These are phyloP conservation scores for Microbotryum silenes-acaulis DNA, from an alignment of 1,284 basidiomycete genomes.

Conservation along the genomic window DNA sequence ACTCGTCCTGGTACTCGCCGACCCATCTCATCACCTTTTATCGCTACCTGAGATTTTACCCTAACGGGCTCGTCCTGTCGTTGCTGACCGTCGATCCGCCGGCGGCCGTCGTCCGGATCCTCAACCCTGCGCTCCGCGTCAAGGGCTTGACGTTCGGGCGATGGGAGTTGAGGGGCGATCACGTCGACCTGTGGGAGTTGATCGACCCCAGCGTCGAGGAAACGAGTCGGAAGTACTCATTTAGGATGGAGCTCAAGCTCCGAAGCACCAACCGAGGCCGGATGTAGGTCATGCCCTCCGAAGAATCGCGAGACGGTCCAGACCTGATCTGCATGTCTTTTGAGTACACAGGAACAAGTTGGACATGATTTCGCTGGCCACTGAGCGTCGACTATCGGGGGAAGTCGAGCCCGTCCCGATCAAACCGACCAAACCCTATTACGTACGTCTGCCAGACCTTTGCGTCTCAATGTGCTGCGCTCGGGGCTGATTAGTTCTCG, in stretches of 20 bases:
- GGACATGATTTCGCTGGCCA: conserved; percentile 31
- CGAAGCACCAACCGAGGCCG: conserved; percentile 30
- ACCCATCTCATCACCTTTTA: conserved; percentile 35
- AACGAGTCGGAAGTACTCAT: conserved; percentile 29
- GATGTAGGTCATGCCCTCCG: conserved; percentile 15
- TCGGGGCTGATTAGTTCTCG: too few species aligned
- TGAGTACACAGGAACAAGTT: conserved; percentile 32
- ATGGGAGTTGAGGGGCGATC: conserved; percentile 21
- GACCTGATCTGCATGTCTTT: background rate
- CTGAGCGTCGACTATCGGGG: conserved; percentile 21
- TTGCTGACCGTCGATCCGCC: conserved; percentile 33
- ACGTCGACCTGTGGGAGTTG: conserved; percentile 29
- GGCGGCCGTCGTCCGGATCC: conserved; percentile 23
- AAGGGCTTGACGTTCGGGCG: conserved; percentile 25
- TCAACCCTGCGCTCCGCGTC: conserved; percentile 25
- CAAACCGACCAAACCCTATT: conserved; percentile 32
- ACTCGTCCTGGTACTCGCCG: conserved; percentile 27
- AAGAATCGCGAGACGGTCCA: background rate
- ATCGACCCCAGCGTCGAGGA: conserved; percentile 28
- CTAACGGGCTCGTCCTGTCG: conserved; percentile 32
- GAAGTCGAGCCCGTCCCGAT: conserved; percentile 28
- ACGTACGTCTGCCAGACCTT: too few species aligned
- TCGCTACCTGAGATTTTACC: conserved; percentile 30
- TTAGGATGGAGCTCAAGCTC: conserved; percentile 28
- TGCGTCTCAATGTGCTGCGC: too few species aligned